Base-by-base conservation (phyloP, 352 stramenopile genomes). In the Globisporangium polare region DNA sequence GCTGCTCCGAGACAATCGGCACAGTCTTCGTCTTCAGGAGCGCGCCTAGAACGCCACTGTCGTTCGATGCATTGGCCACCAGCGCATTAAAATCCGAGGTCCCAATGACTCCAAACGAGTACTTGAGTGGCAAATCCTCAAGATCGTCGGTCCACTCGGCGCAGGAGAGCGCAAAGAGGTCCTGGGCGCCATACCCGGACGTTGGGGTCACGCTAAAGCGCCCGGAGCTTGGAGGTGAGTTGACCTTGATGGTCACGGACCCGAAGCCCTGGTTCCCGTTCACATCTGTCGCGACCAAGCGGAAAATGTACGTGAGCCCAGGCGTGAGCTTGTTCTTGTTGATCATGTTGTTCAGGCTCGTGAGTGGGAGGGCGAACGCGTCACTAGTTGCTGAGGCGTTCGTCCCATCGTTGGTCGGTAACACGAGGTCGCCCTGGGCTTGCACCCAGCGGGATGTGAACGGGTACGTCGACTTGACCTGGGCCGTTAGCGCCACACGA, bases 281-380 rank as follows among this genome's bases (percentile, higher is more conserved):
- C 31, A 80, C 69, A 20, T 91, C 80, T 0, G 58, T 79, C 0
- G 81, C 83, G 0, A 83, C 55, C 1, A 89, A 69, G 1, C 81
- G 77, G n/a, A 93, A 81, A 3, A 72, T 64, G 60, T 93, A 93
- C 24, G 70, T 84, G 15, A 88, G 63, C n/a, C 81, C 83, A 2
- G 79, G 45, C 0, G 81, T 90, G 20, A 93, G 68, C 15, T 53
- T 68, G 57, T 88, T 87, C 37, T 73, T 73, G 2, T 64, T 47
- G 35, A 93, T 84, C 0, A 70, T 67, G 43, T 90, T 91, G 53
- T 60, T 83, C 5, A 68, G 26, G 29, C 57, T 86, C 0, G 78
- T 83, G 1, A 93, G 67, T 0, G 80, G 70, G n/a, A 91, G 65
- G 0, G 73, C 66, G 31, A 93, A 90, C 1, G 71, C 74, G 10